Base-by-base conservation (phyloP, 352 stramenopile genomes). In the Phytophthora sp. region DNA sequence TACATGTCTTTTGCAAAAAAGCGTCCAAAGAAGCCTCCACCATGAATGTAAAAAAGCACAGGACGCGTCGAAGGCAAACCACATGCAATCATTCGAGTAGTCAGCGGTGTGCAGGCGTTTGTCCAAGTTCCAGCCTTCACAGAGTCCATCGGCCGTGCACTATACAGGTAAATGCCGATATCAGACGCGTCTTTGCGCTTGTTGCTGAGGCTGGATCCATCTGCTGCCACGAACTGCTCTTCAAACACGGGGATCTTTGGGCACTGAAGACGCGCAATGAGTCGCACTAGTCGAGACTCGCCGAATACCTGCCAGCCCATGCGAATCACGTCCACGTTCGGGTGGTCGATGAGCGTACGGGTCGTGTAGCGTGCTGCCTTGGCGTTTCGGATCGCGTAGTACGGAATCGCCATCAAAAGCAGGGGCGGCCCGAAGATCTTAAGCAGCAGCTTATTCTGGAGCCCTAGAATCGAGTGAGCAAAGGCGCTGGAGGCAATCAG, bases 1-100 rank as follows among this genome's bases (percentile, higher is more conserved):
- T 89, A 77, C 8, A 88, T 86, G 57, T 96, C 89, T 51, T 93
- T 93, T 9, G 86, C 88, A 55, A 96, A 90, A 63, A 95, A 95
- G n/a, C 86, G 80, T 0, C 84, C 88, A 39, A 96, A 94, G 59
- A 95, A 96, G 2, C 88, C 89, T 11, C 89, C 89, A 20, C 89
- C 89, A 41, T 96, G 89, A 30, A 96, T 88, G 52, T 96, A 96
- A 11, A 96, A 64, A 0, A 96, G 71, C 44, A 96, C 89, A 0
- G 86, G 88, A 0, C 82, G 74, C 8, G 80, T 71, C 2, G 77
- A 79, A 0, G 88, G 88, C 24, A 96, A 74, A 0, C 88, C 88
- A 21, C 85, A 91, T 2, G 71, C 69, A 21, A 91, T 80, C 84
- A 96, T 93, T 31, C 75, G 58, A 0, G 72, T 74, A 1, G 84